These are phyloP conservation scores for Babesia ovata DNA, from an alignment of 169 alveolate species.

Conservation along the genomic window DNA sequence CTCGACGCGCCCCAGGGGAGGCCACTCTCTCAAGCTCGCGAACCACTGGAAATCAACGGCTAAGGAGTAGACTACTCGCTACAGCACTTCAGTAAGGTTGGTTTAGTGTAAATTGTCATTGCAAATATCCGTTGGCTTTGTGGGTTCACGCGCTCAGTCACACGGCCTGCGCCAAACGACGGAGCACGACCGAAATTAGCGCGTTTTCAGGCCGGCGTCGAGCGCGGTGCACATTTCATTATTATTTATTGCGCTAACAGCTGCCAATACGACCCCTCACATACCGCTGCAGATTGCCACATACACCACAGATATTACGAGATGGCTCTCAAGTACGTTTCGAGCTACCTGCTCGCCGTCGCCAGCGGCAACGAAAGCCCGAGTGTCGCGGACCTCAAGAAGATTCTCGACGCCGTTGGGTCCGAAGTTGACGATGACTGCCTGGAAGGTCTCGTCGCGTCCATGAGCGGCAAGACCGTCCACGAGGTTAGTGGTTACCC, in stretches of 20 bases:
- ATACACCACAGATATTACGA: conserved; percentile 18
- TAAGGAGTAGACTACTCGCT: neutral
- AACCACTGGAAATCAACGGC: conserved; percentile 11
- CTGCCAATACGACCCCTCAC: too few relatives aligned
- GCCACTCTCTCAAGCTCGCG: neutral
- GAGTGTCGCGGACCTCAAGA: conserved; percentile 69
- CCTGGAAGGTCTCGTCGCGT: conserved; percentile 58
- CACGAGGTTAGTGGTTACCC: conserved; percentile 66
- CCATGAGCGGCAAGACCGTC: conserved; percentile 72
- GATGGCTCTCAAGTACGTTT: conserved; percentile 80
- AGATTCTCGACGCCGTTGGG: conserved; percentile 74
- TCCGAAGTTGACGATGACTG: conserved; percentile 78
- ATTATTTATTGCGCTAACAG: too few relatives aligned
- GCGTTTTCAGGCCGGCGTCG: neutral
- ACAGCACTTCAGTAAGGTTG: neutral
- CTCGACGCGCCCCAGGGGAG: conserved; percentile 30
- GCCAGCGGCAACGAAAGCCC: conserved; percentile 80
- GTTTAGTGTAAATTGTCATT: neutral
- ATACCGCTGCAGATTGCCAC: too few relatives aligned
- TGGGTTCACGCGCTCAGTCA: neutral
- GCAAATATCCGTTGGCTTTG: neutral
- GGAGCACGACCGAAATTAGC: neutral
- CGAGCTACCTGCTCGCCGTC: conserved; percentile 77
- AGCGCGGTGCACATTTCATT: too few relatives aligned
- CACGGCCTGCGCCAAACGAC: conserved; percentile 1